Evolutionary conservation across 495 filamentous ascomycete genomes (phyloP).

Genomic region (Aspergillus nanangensis): DNA sequence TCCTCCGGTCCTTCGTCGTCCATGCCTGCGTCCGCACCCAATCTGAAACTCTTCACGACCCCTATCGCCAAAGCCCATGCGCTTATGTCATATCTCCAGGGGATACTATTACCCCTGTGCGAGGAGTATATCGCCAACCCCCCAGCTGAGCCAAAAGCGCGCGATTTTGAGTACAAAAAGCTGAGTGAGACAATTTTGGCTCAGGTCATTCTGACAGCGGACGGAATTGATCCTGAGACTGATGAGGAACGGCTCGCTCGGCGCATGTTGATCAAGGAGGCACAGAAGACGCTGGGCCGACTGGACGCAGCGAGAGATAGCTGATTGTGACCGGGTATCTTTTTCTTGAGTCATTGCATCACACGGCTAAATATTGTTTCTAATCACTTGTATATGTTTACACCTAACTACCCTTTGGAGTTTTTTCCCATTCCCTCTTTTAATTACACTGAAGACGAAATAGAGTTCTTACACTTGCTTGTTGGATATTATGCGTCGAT

Average conservation of each 20-base stretch:
- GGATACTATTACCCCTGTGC: conserved; percentile 62
- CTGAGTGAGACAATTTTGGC: conserved; percentile 79
- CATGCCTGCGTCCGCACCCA: conserved; percentile 33
- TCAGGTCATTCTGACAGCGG: conserved; percentile 80
- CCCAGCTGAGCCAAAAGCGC: conserved; percentile 65
- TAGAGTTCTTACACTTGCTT: too few relatives aligned
- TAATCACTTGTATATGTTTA: too few relatives aligned
- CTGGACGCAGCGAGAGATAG: conserved; percentile 49
- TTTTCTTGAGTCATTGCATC: neutral
- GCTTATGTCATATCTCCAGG: conserved; percentile 62
- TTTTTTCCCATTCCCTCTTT: too few relatives aligned
- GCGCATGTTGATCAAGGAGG: conserved; percentile 71
- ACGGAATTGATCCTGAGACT: conserved; percentile 72
- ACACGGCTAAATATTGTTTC: too few relatives aligned
- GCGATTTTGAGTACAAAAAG: conserved; percentile 72
- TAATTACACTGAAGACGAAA: too few relatives aligned
- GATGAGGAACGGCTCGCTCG: conserved; percentile 61
- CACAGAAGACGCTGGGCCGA: conserved; percentile 58
- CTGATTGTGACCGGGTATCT: conserved; percentile 4
- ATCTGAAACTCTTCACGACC: conserved; percentile 27
- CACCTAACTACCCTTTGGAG: too few relatives aligned
- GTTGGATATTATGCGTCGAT: too few relatives aligned
- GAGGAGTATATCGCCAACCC: conserved; percentile 58
- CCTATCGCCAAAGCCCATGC: conserved; percentile 68
- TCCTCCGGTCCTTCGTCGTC: conserved; percentile 13